Percentiles rank a stretch among this genome's conserved stretches.
Conservation (phyloP, 202 grass and related monocot genomes). For the Brachypodium distachyon region DNA sequence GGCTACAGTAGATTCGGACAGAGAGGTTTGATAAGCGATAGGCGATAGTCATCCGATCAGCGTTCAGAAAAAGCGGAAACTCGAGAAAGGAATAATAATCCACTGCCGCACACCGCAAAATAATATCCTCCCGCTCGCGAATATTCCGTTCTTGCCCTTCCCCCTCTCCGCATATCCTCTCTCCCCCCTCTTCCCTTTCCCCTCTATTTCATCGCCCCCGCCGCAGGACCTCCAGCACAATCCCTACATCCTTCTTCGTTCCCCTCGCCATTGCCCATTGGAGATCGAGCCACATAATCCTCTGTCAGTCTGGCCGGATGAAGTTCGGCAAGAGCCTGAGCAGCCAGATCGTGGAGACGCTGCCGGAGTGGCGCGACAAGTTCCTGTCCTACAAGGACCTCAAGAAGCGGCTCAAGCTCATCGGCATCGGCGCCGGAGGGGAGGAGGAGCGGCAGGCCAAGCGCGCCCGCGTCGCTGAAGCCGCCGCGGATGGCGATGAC, state of each 20-base stretch:
- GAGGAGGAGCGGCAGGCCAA: conserved; percentile 44
- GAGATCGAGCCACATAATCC: not conserved
- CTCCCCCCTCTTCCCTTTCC: not conserved
- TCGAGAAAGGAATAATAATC: conserved; percentile 18
- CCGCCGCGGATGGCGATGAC: conserved; percentile 5
- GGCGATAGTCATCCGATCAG: too few relatives aligned
- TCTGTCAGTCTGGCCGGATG: conserved; percentile 8
- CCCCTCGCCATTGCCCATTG: not conserved
- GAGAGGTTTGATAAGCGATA: too few relatives aligned
- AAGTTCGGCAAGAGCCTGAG: conserved; percentile 97
- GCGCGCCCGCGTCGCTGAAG: conserved; percentile 35
- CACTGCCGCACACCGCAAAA: not conserved
- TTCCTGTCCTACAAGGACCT: conserved; percentile 98
- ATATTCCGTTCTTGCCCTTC: conserved; percentile 55
- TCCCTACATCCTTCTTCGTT: not conserved
- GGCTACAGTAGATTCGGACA: too few relatives aligned
- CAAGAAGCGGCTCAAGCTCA: conserved; percentile 85
- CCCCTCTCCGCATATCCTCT: conserved; percentile 38
- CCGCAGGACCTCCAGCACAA: not conserved
- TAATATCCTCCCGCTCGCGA: conserved; percentile 29
- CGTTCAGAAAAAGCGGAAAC: too few relatives aligned
- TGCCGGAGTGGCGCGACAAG: conserved; percentile 98
- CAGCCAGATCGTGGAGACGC: conserved; percentile 94
- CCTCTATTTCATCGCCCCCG: conserved; percentile 27
- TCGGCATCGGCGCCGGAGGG: conserved; percentile 12